Evolutionary conservation across 768 basidiomycete species (phyloP), one percentile per base, ranked within the genome.

Genomic region (Leccinum obscurum): DNA sequence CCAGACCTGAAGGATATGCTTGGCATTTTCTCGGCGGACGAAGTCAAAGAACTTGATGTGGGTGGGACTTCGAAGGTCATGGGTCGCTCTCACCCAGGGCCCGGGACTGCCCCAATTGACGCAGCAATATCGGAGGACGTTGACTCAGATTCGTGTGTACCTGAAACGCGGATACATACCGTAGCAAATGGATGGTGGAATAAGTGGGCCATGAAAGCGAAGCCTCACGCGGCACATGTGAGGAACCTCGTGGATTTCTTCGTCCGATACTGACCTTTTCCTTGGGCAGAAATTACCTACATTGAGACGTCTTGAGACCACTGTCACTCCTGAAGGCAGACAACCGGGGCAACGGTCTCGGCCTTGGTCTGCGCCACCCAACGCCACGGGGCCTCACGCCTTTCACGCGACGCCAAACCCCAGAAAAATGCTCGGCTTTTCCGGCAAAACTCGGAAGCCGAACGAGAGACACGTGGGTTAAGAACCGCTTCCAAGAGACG

Each of bases 101-200:
- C 77, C n/a, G 66, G 70, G 56, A 77, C 77, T 4, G 22, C 52
- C 46, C 57, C 64, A 37, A 37, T 58, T 13, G 66, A 68, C 15
- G 56, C 58, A 57, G 69, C 53, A 17, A 66, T 71, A 46, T 71
- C 73, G 34, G 72, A 73, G 9, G 73, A 75, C 52, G 63, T 62
- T 37, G 63, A 61, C 46, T 34, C 64, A 48, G 64, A 73, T 59
- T 46, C 62, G 3, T 37, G 61, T 53, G 69, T 68, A 14, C 63
- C 65, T 58, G 73, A 69, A 59, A 65, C 73, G 56, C 76, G 76
- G 55, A 71, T 66, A 37, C 72, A 79, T 52, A 72, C 73, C 60
- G 77, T 78, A n/a, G 77, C 76, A 49, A 73, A 71, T 51, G 85
- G 83, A 20, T 77, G 85, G 85, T 77, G 80, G 76, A 73, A 79